Percentiles rank a stretch among this genome's conserved stretches.
These are phyloP conservation scores for Haplosporangium sp. DNA, from an alignment of 371 early-diverging fungal genomes.

Conservation along the genomic window DNA sequence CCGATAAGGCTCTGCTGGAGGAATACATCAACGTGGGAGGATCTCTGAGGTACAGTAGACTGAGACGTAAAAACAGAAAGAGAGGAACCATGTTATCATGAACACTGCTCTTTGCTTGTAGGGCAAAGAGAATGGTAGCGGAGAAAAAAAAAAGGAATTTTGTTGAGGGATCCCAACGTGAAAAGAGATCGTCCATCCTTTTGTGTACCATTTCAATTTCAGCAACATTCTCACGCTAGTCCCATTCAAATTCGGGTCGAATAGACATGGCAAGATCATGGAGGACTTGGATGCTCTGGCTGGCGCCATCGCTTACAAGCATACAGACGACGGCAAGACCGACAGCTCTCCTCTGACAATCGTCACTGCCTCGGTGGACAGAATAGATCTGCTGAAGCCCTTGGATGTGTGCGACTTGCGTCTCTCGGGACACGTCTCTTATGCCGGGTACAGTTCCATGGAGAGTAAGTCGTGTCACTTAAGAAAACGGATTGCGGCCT, in stretches of 20 bases:
- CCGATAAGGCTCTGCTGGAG: constrained; percentile 78
- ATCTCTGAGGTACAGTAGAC: constrained; percentile 42
- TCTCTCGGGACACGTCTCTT: constrained; percentile 82
- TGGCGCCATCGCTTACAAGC: constrained; percentile 83
- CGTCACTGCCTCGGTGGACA: constrained; percentile 92
- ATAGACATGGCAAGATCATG: constrained; percentile 63
- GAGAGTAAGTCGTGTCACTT: constrained; percentile 59
- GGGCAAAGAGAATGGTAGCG: no score
- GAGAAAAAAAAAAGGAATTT: no score
- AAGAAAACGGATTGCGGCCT: no score
- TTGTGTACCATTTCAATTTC: neutral
- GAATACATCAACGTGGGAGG: constrained; percentile 85
- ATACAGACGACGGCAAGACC: constrained; percentile 72
- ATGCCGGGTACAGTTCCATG: constrained; percentile 92
- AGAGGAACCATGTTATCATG: neutral
- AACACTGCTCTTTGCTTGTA: no score
- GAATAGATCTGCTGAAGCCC: constrained; percentile 82
- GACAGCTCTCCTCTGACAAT: constrained; percentile 77
- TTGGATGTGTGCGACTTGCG: constrained; percentile 78
- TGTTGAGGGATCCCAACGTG: no score
- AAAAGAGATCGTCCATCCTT: no score
- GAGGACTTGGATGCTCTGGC: constrained; percentile 90
- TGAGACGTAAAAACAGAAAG: neutral
- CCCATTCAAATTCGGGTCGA: neutral
- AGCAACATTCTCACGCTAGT: neutral